Evolutionary conservation across 176 grass and related monocot species (phyloP), one percentile per base, ranked within the genome.

Genomic region (Lolium multiflorum): DNA sequence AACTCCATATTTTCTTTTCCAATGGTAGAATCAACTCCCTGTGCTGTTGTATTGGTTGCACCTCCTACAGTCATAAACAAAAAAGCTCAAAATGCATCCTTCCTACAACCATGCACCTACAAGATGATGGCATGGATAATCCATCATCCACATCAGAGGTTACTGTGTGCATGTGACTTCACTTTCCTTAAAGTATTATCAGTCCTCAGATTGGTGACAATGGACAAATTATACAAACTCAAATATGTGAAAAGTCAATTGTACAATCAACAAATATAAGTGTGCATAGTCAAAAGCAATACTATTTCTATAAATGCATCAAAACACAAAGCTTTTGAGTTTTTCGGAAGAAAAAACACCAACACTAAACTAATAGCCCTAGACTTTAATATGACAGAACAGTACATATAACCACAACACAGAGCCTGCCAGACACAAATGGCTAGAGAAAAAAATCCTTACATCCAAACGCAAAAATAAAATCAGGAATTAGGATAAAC

Each of bases 21-120:
- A 66, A 82, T 66, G 18, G 83, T 86, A 80, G 89, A 81, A 89
- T 73, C 81, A 74, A 64, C 57, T 79, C 63, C 81, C 72, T 84
- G 46, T 84, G 64, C 60, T 76, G 71, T 55, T 75, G 83, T 17
- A 24, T 70, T 80, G 50, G 83, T 38, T 49, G 57, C 28, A 77
- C 38, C 84, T 65, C 71, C 89, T 91, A 78, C 61, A 91, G 58
- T 81, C 26, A 81, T 46, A 77, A 63, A 64, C 57, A 85, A 84
- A 85, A 39, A 85, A 84, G 9, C 66, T 55, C 12, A 85, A 70
- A 80, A 84, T 69, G 61, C 25, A 81, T 76, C 26, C 56, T 74
- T 71, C 22, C 17, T 76, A 58, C 35, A 68, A 50, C 8, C 81
- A 66, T 77, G 76, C 15, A 44, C 11, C 54, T 37, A 31, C 26